Base-by-base conservation (phyloP, 371 early-diverging fungal species). In the Batkoa obscura region DNA sequence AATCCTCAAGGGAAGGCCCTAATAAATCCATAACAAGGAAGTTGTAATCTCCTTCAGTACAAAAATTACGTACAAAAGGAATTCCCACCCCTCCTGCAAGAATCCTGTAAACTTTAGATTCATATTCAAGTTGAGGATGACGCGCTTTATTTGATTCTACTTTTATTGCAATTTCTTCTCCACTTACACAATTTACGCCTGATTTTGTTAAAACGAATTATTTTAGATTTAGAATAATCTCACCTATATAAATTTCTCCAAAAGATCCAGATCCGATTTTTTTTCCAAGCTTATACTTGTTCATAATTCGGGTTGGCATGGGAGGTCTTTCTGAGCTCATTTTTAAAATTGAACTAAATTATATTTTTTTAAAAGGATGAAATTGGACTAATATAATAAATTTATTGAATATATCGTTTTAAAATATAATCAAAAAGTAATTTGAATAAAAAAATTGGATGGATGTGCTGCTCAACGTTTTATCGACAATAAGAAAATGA, bases 11-110 rank as follows among this genome's bases (percentile, higher is more conserved):
- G 55, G 89, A 88, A 31, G 95, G 95, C 42, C 99, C 99, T 36
- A 99, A 80, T 35, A 99, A 81, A 70, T 99, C 99, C 64, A 99
- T 86, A n/a, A 98, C 91, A 92, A 96, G 85, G 66, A 88, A 86
- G 73, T 88, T 85, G 73, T 88, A 94, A 60, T 94, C 93, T 56
- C 79, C 73, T 71, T 94, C 94, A 37, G 80, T 75, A 56, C 95
- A 93, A 70, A 82, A 95, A 80, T 85, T 86, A 63, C 90, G 82
- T 35, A 94, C 87, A 70, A 89, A 90, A 10, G 96, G 96, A 58
- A 96, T 90, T 32, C 98, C 97, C 48, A 91, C 87, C 42, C 91
- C 93, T 43, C 97, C 95, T 23, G 90, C 86, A 45, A 96, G 72
- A 33, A 84, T 75, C 68, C 86, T 89, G 76, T 94, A 95, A 37